Evolutionary conservation across 2,329 filamentous ascomycete genomes (phyloP).

Genomic region (Massarina eburnea): DNA sequence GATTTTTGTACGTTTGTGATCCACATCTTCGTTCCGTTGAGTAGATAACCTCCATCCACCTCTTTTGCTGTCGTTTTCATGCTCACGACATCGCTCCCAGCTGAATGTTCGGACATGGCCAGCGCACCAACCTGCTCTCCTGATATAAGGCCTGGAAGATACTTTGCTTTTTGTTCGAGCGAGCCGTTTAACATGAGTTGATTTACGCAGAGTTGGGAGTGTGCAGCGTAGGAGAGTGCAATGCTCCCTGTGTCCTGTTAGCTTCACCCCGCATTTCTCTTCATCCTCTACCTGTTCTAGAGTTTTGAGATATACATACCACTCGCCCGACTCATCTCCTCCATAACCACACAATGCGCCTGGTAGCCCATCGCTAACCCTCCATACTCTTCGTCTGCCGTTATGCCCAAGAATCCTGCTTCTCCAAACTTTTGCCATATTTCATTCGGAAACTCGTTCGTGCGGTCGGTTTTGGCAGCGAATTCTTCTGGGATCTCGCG

Average conservation of each 20-base stretch:
- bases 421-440: conserved; percentile 96
- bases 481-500: conserved; percentile 84
- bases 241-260: conserved; percentile 57
- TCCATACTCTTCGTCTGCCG: conserved; percentile 88
- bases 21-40: conserved; percentile 98
- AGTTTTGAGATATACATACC: conserved; percentile 44
- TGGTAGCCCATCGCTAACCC: conserved; percentile 93
- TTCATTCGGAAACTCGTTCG: conserved; percentile 82
- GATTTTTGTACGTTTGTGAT: conserved; percentile 77
- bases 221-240: conserved; percentile 89
- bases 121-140: conserved; percentile 82
- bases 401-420: conserved; percentile 88
- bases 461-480: conserved; percentile 77
- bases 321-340: conserved; percentile 87
- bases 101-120: conserved; percentile 91
- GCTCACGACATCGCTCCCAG: conserved; percentile 90
- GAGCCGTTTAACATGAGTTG: conserved; percentile 90
- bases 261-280: conserved; percentile 4
- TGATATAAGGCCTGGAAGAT: conserved; percentile 77
- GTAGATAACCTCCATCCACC: conserved; percentile 79
- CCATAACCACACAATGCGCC: conserved; percentile 92
- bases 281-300: background rate
- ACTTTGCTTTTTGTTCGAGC: conserved; percentile 74
- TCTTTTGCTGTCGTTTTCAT: conserved; percentile 86
- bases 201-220: conserved; percentile 95